Evolutionary conservation across 768 basidiomycete genomes (phyloP), one percentile per base, ranked within the genome.

Genomic region (Porphyrellus cyaneotinctus): DNA sequence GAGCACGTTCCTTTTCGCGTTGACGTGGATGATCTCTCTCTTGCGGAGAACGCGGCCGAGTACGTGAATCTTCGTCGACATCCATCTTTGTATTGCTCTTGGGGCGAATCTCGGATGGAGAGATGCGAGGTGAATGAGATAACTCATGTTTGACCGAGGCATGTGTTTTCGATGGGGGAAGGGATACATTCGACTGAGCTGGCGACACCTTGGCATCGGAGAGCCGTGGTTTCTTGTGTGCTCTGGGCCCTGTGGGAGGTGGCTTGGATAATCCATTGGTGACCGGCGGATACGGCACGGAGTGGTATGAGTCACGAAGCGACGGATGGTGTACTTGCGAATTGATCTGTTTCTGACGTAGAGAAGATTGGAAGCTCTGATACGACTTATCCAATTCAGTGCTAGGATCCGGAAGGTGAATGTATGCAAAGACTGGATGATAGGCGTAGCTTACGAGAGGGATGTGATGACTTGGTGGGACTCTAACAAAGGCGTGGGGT

Each of bases 221-320:
- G 6, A 90, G 70, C 12, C 90, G 84, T 15, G 82, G 83, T 62
- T 87, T 88, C 75, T 92, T 92, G 69, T 87, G 76, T 23, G 87
- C 85, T 49, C 90, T 81, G 3, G 90, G 90, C 12, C 83, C 90
- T 0, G 88, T 92, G 0, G 90, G 90, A 8, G 81, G 85, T 4
- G 72, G 75, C 65, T 83, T 88, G 54, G 55, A 59, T 57, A 70
- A 50, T 13, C 72, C 72, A 46, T 72, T 70, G 50, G 71, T 60
- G 22, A 58, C 59, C 9, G 67, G 55, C n/a, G 45, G 58, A 51
- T 77, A 71, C 56, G 44, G 58, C 42, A 12, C 68, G 6, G 51
- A 59, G 53, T 77, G 72, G 59, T 81, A 77, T 20, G 71, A 61
- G 47, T 75, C 74, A 23, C 76, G 78, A 43, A 81, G 76, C 6